These are phyloP conservation scores for Chloranthus sessilifolius DNA, from an alignment of 164 flowering plant genomes.

Conservation along the genomic window DNA sequence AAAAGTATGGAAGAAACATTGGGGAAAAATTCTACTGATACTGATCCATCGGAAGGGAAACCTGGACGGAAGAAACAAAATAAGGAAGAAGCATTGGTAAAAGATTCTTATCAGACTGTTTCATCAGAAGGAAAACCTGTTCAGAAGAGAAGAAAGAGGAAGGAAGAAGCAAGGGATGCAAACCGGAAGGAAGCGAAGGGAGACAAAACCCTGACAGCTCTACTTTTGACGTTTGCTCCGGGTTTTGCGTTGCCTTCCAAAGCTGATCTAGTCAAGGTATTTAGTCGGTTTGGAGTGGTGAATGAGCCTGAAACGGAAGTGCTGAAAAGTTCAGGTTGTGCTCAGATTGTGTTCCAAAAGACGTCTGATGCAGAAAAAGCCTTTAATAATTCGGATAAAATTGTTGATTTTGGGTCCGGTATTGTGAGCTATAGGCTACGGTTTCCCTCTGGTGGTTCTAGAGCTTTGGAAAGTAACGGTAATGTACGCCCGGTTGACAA, in stretches of 20 bases:
- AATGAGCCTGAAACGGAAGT: conserved; percentile 39
- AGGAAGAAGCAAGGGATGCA: conserved; percentile 14
- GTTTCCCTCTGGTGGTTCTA: conserved; percentile 19
- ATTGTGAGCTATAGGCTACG: conserved; percentile 33
- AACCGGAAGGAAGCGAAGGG: conserved; percentile 10
- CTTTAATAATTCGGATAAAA: conserved; percentile 32
- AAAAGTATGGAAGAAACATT: no score
- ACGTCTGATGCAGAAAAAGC: conserved; percentile 50
- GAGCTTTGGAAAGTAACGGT: conserved; percentile 7
- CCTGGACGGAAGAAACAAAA: no score
- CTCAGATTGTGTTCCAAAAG: conserved; percentile 34
- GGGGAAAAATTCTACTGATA: no score
- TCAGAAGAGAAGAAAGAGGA: conserved; percentile 26
- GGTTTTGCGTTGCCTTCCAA: conserved; percentile 41
- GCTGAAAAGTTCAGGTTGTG: conserved; percentile 24
- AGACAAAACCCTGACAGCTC: conserved; percentile 26
- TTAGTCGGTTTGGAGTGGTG: conserved; percentile 43
- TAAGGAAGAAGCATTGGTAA: no score
- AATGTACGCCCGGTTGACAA: background rate
- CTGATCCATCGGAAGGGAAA: no score
- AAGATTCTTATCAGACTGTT: no score
- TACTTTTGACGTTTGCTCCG: conserved; percentile 40
- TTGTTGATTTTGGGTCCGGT: conserved; percentile 37
- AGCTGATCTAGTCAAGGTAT: conserved; percentile 28
- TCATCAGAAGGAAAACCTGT: conserved; percentile 2